Evolutionary conservation across 2,329 filamentous ascomycete genomes (phyloP), one percentile per base, ranked within the genome.

Genomic region (Aureobasidium vineae): DNA sequence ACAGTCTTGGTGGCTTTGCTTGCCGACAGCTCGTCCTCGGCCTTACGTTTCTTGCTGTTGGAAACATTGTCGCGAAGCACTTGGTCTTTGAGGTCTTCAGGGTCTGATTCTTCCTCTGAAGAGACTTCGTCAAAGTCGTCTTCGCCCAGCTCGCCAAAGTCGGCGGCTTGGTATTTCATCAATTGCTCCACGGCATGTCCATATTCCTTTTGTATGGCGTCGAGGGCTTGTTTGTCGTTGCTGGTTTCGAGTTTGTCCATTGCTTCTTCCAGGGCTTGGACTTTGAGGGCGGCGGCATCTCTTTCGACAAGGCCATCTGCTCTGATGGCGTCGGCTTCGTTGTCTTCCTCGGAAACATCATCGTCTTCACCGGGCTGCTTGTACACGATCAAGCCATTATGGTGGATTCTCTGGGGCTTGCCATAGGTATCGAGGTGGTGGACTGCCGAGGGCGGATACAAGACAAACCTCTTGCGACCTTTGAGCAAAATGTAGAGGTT

Each of bases 401-500:
- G 16, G 19, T 66, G 64, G 1, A 66, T 60, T 23, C 52, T 60
- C 45, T 60, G 16, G 13, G 47, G 21, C 19, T 66, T 33, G 31
- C 64, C 64, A 19, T 59, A 45, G 15, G 64, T 52, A 33, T 66
- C 43, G 23, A 60, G 43, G 36, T 59, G 45, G 10, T 59, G 16
- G 8, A 60, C 64, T 2, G 53, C 38, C 3, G 52, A 40, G 36
- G 64, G 64, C 21, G 64, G 64, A 26, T 59, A 66, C 11, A 66
- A 10, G 28, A 59, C 52, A 6, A 66, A 66, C 8, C 64, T 31
- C 31, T 66, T 66, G 19, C 64, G 64, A 3, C 64, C 64, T 36
- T 66, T 66, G 52, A 66, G 45, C 15, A 66, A 16, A 16, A 66
- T 36, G 36, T 66, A 66, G 21, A 66, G 54, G 28, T 66, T 66